These are phyloP conservation scores for Tagetes erecta DNA, from an alignment of 129 eudicot species.

Conservation along the genomic window DNA sequence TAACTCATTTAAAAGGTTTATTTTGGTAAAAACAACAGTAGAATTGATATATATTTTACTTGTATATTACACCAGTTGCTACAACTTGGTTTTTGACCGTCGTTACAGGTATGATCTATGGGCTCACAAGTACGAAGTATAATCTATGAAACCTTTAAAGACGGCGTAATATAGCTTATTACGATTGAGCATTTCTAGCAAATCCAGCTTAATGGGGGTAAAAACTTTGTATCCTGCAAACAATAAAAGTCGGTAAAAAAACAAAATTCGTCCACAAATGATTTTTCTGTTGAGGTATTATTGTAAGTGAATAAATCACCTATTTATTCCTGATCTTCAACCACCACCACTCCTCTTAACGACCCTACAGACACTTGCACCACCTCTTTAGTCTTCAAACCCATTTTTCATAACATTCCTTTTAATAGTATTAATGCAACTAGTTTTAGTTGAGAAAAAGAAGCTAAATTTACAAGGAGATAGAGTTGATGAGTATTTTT, in stretches of 20 bases:
- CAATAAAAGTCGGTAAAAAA: neutral
- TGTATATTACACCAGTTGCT: neutral
- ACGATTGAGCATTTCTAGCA: no score
- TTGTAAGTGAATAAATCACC: neutral
- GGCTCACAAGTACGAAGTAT: neutral
- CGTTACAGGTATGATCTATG: neutral
- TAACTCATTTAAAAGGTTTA: no score
- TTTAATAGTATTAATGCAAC: neutral
- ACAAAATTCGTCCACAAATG: neutral
- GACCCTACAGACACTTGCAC: constrained; percentile 6
- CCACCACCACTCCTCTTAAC: neutral
- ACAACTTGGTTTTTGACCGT: constrained; percentile 1
- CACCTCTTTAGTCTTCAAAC: neutral
- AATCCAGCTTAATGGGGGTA: no score
- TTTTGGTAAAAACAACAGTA: neutral
- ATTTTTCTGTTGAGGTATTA: no score
- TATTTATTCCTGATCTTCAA: neutral
- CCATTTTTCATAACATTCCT: neutral
- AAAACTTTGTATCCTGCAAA: neutral
- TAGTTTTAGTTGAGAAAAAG: neutral
- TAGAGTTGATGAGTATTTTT: no score
- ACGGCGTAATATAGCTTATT: no score
- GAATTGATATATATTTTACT: no score
- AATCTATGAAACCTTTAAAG: neutral
- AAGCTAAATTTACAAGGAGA: no score